Evolutionary conservation across 1,284 basidiomycete genomes (phyloP).

Genomic region (Malassezia yamatoensis): DNA sequence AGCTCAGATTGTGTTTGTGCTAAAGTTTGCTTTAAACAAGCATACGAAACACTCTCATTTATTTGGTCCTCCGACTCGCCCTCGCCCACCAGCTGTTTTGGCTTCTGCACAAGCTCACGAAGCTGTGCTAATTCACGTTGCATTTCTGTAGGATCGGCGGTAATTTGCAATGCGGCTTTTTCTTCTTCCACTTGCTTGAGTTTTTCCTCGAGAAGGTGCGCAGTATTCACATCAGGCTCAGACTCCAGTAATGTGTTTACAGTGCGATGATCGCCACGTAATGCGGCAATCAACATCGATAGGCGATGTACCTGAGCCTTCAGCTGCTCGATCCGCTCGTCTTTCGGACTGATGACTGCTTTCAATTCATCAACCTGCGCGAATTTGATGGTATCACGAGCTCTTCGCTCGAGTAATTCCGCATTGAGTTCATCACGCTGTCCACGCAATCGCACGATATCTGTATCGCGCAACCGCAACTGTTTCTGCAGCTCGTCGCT

Average conservation of each 20-base stretch:
- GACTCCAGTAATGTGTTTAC: conserved; percentile 14
- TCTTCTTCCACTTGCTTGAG: neutral
- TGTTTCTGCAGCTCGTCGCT: conserved; percentile 63
- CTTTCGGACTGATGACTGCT: conserved; percentile 34
- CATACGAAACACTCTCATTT: neutral
- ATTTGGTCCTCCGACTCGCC: neutral
- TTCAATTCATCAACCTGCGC: conserved; percentile 43
- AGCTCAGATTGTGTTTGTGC: conserved; percentile 20
- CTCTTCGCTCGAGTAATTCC: conserved; percentile 35
- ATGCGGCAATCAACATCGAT: conserved; percentile 66
- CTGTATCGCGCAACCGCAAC: conserved; percentile 59
- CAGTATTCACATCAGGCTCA: conserved; percentile 6
- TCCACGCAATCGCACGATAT: conserved; percentile 40
- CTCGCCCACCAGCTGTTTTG: neutral
- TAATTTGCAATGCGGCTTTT: neutral
- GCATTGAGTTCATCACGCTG: conserved; percentile 27
- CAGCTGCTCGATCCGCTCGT: conserved; percentile 67
- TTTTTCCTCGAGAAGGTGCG: neutral
- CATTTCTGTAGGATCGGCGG: neutral
- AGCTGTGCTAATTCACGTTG: neutral
- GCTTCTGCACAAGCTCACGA: neutral
- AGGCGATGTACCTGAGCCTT: conserved; percentile 66
- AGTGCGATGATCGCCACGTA: conserved; percentile 54
- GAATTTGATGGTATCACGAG: conserved; percentile 37
- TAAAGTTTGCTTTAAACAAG: conserved; percentile 7